Evolutionary conservation across 768 basidiomycete species (phyloP).

Genomic region (Mrakia frigida): DNA sequence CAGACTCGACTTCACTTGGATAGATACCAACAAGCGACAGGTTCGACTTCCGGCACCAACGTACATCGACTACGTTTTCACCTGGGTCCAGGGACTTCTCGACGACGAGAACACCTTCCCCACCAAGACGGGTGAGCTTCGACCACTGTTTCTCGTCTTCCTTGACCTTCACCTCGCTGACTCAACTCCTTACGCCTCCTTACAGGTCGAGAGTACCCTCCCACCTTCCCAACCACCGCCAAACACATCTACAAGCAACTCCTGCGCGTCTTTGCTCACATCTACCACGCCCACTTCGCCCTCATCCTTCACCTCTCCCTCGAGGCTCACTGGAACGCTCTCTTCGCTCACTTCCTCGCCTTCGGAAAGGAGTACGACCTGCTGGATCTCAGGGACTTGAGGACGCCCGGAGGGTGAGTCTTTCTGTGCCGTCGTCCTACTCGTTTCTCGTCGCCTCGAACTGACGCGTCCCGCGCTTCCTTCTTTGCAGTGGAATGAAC

Average conservation of each 20-base stretch:
- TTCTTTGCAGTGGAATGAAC: background rate
- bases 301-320: conserved; percentile 81
- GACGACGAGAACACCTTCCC: conserved; percentile 94
- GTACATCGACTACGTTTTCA: conserved; percentile 97
- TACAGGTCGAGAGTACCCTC: conserved; percentile 78
- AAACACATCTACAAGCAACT: conserved; percentile 96
- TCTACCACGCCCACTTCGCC: conserved; percentile 89
- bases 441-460: background rate
- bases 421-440: background rate
- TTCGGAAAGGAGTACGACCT: conserved; percentile 92
- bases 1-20: conserved; percentile 92
- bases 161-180: background rate
- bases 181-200: conserved; percentile 22
- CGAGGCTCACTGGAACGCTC: conserved; percentile 86
- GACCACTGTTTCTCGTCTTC: background rate
- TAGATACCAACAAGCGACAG: conserved; percentile 82
- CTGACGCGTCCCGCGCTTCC: background rate
- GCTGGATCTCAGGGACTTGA: conserved; percentile 81
- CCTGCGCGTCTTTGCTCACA: conserved; percentile 91
- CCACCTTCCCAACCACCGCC: conserved; percentile 75
- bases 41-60: conserved; percentile 85
- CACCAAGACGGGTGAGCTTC: conserved; percentile 77
- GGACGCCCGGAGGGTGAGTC: conserved; percentile 42
- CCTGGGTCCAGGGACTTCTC: conserved; percentile 86
- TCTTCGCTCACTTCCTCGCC: conserved; percentile 95